Evolutionary conservation across 2,329 filamentous ascomycete species (phyloP).

Genomic region (Sporothrix dimorphospora): DNA sequence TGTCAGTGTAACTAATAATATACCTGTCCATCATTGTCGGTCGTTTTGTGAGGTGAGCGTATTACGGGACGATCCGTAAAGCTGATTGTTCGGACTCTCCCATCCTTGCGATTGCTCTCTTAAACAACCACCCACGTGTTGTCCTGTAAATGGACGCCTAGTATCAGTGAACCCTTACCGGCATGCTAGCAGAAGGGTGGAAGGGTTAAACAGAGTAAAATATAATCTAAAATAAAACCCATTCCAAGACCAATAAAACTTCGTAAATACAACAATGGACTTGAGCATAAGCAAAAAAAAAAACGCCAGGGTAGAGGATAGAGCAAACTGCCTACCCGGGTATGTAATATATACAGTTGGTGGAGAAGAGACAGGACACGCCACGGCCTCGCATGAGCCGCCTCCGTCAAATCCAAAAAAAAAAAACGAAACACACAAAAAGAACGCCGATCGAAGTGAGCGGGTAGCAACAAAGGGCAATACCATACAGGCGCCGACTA

Average conservation of each 20-base stretch:
- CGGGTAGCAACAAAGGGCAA: background rate
- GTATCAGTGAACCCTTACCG: background rate
- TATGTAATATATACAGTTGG: conserved; percentile 17
- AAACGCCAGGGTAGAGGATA: background rate
- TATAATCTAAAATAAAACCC: too few relatives aligned
- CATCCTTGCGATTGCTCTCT: too few relatives aligned
- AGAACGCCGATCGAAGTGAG: too few relatives aligned
- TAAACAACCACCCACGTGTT: too few relatives aligned
- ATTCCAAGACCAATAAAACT: background rate
- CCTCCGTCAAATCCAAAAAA: background rate
- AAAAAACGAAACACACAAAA: background rate
- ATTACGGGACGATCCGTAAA: too few relatives aligned
- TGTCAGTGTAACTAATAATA: too few relatives aligned
- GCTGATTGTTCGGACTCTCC: too few relatives aligned
- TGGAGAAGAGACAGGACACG: background rate
- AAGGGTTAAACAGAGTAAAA: background rate
- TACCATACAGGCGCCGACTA: conserved; percentile 35
- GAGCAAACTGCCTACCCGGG: background rate
- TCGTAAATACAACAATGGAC: background rate
- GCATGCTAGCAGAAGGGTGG: too few relatives aligned
- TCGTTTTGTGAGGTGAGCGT: too few relatives aligned
- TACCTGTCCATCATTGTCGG: too few relatives aligned
- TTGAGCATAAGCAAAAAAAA: background rate
- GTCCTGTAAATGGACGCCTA: background rate
- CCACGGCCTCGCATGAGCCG: background rate